Base-by-base conservation (phyloP, 2,329 filamentous ascomycete genomes). In the Aspergillus brasiliensis region DNA sequence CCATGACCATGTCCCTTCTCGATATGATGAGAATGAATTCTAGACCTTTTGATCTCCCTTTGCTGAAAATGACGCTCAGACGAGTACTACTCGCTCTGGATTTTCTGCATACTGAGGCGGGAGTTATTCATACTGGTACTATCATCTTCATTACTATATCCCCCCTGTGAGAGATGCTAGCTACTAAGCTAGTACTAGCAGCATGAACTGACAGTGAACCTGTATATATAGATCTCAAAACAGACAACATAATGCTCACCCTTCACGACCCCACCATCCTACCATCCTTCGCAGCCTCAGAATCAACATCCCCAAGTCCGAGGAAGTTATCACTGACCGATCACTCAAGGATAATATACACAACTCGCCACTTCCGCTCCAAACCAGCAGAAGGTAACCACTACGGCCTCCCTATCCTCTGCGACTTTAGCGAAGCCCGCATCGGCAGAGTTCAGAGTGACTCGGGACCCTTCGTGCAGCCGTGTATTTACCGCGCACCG, bases 401-500 rank as follows among this genome's bases (percentile, higher is more conserved):
- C 15, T 71, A 68, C 19, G 69, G 70, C 13, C 65, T 68, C 2
- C 69, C 70, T 28, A 65, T 73, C 8, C 67, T 77, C 40, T 73
- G 70, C 58, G 75, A 76, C 56, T 75, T 77, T 65, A 73, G 73
- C 8, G 68, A 74, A 44, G 73, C 73, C 21, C 64, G 67, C 27
- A 69, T 69, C 65, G 73, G 75, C 25, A 66, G 70, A 34, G 65
- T 70, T 69, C 62, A 65, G 8, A 55, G 68, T 15, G 11, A 31
- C 2, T 63, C 75, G 62, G 62, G 84, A 73, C 67, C 79, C 65
- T 60, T 79, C 70, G 63, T 84, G 75, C 60, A 86, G 38, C 70
- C 71, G 6, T 61, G 69, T 58, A 65, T 73, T 21, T 74, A 74
- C 37, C 57, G 69, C 51, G 69, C 69, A 2, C 68, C 71, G 11